Evolutionary conservation across 1,284 basidiomycete genomes (phyloP).

Genomic region (Leccinum griseonigrum): DNA sequence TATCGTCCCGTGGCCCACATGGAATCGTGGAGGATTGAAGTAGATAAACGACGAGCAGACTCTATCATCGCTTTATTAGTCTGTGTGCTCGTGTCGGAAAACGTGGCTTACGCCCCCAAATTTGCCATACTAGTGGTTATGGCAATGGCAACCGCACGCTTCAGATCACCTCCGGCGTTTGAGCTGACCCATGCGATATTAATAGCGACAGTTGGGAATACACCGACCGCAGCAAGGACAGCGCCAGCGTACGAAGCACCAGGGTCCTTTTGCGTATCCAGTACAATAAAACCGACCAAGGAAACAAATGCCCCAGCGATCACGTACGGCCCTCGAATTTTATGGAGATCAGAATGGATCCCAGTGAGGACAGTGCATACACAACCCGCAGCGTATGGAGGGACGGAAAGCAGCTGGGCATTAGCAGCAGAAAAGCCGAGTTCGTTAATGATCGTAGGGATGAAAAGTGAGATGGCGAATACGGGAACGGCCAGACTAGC

Average conservation of each 20-base stretch:
- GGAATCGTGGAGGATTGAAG: slow-evolving; percentile 43
- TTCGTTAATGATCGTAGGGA: slow-evolving; percentile 53
- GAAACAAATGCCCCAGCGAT: slow-evolving; percentile 38
- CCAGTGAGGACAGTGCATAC: slow-evolving; percentile 42
- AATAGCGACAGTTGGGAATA: slow-evolving; percentile 53
- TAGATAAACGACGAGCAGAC: slow-evolving; percentile 47
- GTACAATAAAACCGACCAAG: slow-evolving; percentile 45
- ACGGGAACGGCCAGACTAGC: slow-evolving; percentile 46
- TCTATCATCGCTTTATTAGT: slow-evolving; percentile 22
- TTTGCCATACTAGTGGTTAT: slow-evolving; percentile 55
- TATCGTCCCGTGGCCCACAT: slow-evolving; percentile 47
- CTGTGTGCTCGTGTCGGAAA: not conserved
- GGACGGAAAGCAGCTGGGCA: slow-evolving; percentile 58
- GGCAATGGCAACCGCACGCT: slow-evolving; percentile 51
- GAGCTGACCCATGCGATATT: slow-evolving; percentile 54
- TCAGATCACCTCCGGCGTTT: slow-evolving; percentile 54
- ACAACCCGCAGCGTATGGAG: slow-evolving; percentile 48
- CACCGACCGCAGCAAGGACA: slow-evolving; percentile 52
- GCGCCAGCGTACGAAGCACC: slow-evolving; percentile 49
- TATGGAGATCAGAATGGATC: slow-evolving; percentile 41
- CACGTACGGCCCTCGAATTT: slow-evolving; percentile 45
- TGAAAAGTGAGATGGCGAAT: slow-evolving; percentile 59
- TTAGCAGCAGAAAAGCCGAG: slow-evolving; percentile 54
- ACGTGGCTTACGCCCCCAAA: slow-evolving; percentile 42
- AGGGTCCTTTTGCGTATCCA: slow-evolving; percentile 38